Percentiles rank a stretch among this genome's conserved stretches.
Evolutionary conservation across 176 grass and related monocot genomes (phyloP).

Genomic region (Hordeum marinum): DNA sequence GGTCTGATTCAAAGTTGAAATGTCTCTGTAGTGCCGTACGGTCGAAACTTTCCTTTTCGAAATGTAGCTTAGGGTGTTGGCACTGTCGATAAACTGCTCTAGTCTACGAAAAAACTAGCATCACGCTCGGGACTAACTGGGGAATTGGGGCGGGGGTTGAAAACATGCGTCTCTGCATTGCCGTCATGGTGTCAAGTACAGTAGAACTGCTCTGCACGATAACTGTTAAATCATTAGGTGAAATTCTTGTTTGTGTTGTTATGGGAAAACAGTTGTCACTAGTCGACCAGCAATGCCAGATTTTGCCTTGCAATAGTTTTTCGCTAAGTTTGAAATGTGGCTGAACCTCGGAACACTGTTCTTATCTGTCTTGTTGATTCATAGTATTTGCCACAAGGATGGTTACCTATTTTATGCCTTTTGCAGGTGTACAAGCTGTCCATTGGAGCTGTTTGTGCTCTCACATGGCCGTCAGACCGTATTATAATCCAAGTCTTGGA

Average conservation of each 20-base stretch:
- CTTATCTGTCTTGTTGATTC: background rate
- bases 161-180: background rate
- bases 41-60: background rate
- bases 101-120: background rate
- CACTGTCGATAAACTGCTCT: background rate
- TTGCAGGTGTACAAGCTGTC: constrained; percentile 72
- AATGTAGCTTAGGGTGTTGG: background rate
- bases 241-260: background rate
- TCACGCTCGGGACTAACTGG: background rate
- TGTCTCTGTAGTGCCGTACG: background rate
- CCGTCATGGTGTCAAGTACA: background rate
- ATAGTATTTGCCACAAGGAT: background rate
- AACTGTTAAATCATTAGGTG: background rate
- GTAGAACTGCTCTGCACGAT: background rate
- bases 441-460: constrained; percentile 56
- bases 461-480: constrained; percentile 66
- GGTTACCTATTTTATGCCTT: background rate
- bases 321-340: background rate
- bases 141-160: background rate
- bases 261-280: background rate
- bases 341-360: constrained; percentile 11
- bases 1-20: background rate
- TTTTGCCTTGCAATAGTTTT: background rate
- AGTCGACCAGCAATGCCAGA: constrained; percentile 6
- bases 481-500: constrained; percentile 82